Percentiles rank a stretch among this genome's conserved stretches.
These are phyloP conservation scores for Ulmus americana DNA, from an alignment of 331 rosid genomes.

Conservation along the genomic window DNA sequence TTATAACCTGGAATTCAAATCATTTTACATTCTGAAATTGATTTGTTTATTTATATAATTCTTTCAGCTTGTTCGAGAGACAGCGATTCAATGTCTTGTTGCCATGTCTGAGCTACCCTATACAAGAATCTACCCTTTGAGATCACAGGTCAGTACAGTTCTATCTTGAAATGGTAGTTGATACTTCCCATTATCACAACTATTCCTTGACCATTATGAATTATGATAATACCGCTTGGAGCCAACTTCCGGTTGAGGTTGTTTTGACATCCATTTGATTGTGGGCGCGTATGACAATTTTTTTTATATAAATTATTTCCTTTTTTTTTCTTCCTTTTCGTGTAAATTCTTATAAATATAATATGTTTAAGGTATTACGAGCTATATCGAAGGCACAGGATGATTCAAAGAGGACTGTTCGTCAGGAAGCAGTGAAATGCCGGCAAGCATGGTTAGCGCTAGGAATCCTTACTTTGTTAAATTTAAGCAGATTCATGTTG, in stretches of 20 bases:
- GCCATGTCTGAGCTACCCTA: conserved; percentile 82
- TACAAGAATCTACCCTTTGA: conserved; percentile 69
- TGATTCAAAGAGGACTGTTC: conserved; percentile 77
- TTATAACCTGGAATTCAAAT: neutral
- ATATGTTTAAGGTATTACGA: conserved; percentile 44
- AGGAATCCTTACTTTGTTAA: neutral
- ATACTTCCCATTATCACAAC: neutral
- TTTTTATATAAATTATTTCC: too few relatives aligned
- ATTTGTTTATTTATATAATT: neutral
- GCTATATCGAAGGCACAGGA: conserved; percentile 56
- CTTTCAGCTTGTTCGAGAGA: conserved; percentile 88
- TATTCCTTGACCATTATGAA: neutral
- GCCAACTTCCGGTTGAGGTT: neutral
- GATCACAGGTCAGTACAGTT: conserved; percentile 57
- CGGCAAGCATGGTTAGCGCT: conserved; percentile 74
- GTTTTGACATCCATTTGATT: neutral
- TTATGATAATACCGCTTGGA: conserved; percentile 1
- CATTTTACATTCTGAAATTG: neutral
- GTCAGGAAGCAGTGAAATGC: conserved; percentile 81
- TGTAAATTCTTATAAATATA: neutral
- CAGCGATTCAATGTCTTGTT: conserved; percentile 74
- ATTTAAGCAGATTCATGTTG: neutral
- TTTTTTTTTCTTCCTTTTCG: neutral
- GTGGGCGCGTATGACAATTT: neutral
- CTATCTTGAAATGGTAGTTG: conserved; percentile 7